A percentile compares a stretch with the other conserved stretches of the same genome.
Conservation (phyloP, 2,329 filamentous ascomycete species). For the Clonostachys rhizophaga region DNA sequence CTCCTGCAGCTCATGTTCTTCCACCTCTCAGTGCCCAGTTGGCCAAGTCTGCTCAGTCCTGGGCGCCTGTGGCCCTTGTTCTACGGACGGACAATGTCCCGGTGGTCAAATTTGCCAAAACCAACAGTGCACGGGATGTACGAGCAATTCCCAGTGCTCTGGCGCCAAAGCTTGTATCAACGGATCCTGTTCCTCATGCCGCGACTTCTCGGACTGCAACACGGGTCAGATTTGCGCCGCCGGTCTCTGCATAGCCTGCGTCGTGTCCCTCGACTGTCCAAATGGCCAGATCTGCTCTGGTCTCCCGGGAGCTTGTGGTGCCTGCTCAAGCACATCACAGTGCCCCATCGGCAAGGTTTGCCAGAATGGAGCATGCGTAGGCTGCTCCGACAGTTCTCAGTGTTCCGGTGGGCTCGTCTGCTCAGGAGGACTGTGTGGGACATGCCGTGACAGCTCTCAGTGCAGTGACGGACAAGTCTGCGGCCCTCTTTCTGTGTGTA, state of each 20-base stretch:
- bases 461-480: constrained; percentile 5
- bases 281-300: constrained; percentile 6
- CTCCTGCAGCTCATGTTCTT: too few relatives aligned
- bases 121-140: too few relatives aligned
- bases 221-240: constrained; percentile 5
- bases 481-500: not conserved
- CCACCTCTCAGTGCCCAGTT: too few relatives aligned
- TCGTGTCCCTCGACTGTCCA: not conserved
- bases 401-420: too few relatives aligned
- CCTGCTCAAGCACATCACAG: constrained; percentile 4
- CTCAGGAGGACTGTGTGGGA: too few relatives aligned
- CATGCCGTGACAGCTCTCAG: constrained; percentile 3
- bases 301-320: constrained; percentile 2
- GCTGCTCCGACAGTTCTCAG: not conserved
- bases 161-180: too few relatives aligned
- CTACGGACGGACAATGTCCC: too few relatives aligned
- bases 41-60: too few relatives aligned
- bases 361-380: not conserved
- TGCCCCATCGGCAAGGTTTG: constrained; percentile 5
- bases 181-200: too few relatives aligned
- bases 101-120: too few relatives aligned
- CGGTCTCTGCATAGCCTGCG: not conserved
- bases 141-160: too few relatives aligned
- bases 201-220: not conserved
- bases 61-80: too few relatives aligned